A percentile compares a stretch with the other conserved stretches of the same genome.
Evolutionary conservation across 1,284 basidiomycete genomes (phyloP).

Genomic region (Chiua sp.): DNA sequence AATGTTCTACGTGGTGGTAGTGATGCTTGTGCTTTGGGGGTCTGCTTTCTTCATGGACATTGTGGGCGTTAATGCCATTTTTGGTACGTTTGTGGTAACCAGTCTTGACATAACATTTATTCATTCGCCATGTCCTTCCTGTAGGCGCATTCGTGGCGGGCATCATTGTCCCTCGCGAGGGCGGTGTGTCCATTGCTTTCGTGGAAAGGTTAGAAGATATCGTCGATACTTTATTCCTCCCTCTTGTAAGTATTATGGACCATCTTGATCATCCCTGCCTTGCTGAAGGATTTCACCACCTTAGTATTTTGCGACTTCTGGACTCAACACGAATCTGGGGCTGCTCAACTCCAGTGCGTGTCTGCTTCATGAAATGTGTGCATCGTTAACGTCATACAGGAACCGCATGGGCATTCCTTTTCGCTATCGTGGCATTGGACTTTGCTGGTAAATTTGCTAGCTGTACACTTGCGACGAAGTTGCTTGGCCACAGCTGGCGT

Average conservation of each 20-base stretch:
- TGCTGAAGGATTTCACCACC: constrained; percentile 49
- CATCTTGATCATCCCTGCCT: not conserved
- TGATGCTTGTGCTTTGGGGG: constrained; percentile 81
- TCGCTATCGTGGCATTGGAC: constrained; percentile 82
- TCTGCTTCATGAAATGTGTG: constrained; percentile 9
- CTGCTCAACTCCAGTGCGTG: constrained; percentile 70
- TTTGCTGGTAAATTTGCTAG: constrained; percentile 86
- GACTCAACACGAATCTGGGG: constrained; percentile 89
- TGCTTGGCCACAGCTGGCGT: constrained; percentile 77
- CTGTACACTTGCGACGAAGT: constrained; percentile 71
- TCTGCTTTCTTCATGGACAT: constrained; percentile 95
- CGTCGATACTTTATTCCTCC: constrained; percentile 83
- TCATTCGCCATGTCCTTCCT: constrained; percentile 43
- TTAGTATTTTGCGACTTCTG: constrained; percentile 89
- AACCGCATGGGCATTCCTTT: constrained; percentile 90
- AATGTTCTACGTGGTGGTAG: constrained; percentile 79
- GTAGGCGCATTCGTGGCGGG: constrained; percentile 87
- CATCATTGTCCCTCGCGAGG: constrained; percentile 91
- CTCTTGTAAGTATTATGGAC: constrained; percentile 60
- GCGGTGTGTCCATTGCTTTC: constrained; percentile 80
- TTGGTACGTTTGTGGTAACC: constrained; percentile 51
- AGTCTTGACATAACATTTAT: not conserved
- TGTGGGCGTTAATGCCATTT: constrained; percentile 93
- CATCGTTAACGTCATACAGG: constrained; percentile 57
- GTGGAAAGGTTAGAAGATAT: constrained; percentile 88